phyloP scores from a whole-genome alignment of 75 land plant genomes.

The Selaginella moellendorffii region DNA sequence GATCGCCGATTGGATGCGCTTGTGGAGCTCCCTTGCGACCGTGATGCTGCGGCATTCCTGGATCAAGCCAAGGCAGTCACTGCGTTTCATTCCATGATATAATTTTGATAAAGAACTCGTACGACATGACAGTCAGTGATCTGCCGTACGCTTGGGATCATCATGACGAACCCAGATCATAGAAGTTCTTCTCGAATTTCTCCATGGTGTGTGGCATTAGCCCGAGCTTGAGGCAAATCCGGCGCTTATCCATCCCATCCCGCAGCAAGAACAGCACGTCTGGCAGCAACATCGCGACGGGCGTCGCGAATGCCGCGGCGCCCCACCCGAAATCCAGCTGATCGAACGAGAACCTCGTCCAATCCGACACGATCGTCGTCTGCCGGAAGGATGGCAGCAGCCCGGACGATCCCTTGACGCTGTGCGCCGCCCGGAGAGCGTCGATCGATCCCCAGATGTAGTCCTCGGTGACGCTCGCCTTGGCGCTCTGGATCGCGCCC shows the following conservation, averaged over 20 bases:
- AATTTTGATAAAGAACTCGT: too few relatives aligned
- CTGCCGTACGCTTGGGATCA: too few relatives aligned
- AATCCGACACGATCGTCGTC: slow-evolving; percentile 4
- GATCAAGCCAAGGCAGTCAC: neutral
- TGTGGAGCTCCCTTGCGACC: neutral
- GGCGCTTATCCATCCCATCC: neutral
- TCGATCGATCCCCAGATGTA: slow-evolving; percentile 5
- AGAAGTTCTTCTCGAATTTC: slow-evolving; percentile 1
- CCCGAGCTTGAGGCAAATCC: neutral
- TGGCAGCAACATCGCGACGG: neutral
- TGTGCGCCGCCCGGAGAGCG: neutral
- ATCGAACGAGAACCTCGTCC: neutral
- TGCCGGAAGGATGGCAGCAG: slow-evolving; percentile 1
- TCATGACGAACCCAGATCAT: too few relatives aligned
- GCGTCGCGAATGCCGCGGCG: neutral
- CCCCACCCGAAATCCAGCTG: slow-evolving; percentile 5
- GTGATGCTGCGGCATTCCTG: neutral
- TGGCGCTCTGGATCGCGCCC: neutral
- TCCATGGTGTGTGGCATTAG: neutral
- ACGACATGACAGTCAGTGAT: too few relatives aligned
- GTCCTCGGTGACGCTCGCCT: neutral
- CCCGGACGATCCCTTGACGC: too few relatives aligned
- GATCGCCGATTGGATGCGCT: too few relatives aligned
- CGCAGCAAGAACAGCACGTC: slow-evolving; percentile 1
- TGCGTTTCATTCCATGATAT: neutral